These are phyloP conservation scores for Mycena haematopus DNA, from an alignment of 768 basidiomycete genomes.

Conservation along the genomic window DNA sequence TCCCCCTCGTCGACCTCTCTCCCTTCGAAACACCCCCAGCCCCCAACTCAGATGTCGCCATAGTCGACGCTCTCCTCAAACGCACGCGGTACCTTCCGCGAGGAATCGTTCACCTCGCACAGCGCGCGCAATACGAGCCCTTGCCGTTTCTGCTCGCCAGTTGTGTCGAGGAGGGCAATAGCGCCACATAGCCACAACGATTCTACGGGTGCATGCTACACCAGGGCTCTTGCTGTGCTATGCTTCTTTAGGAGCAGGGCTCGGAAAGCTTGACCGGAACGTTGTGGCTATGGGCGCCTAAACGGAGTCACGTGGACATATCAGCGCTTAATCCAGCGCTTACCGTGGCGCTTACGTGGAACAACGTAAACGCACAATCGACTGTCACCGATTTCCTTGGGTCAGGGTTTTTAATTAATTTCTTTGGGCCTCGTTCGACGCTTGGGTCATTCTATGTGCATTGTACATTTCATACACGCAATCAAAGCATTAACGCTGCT, in stretches of 20 bases:
- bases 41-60: neutral
- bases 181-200: neutral
- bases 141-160: constrained; percentile 18
- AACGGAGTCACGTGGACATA: no score
- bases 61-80: constrained; percentile 16
- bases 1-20: neutral
- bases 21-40: neutral
- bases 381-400: neutral
- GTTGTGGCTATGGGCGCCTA: no score
- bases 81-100: constrained; percentile 9
- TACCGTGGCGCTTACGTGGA: neutral
- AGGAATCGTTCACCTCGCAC: constrained; percentile 10
- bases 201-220: no score
- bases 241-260: no score
- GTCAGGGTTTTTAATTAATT: neutral
- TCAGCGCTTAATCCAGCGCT: neutral
- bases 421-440: neutral
- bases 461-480: neutral
- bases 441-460: neutral
- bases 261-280: no score
- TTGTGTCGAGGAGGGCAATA: constrained; percentile 14
- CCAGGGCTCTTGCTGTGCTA: no score
- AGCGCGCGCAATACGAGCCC: constrained; percentile 27
- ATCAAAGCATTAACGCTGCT: no score
- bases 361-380: no score